Evolutionary conservation across 352 stramenopile genomes (phyloP).

Genomic region (Pythium aphanidermatum): DNA sequence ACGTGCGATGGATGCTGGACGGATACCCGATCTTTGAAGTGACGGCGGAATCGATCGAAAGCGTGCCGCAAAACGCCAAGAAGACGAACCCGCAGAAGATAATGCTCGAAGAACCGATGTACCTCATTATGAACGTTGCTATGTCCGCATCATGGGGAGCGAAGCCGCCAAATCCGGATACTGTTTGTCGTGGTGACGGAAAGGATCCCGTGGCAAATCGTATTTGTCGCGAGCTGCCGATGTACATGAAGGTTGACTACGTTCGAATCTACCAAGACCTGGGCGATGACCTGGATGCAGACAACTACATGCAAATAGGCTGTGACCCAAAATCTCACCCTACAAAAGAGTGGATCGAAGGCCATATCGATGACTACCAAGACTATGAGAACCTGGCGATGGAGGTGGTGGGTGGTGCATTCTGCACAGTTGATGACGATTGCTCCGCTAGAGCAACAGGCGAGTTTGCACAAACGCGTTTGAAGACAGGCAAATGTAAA

Average conservation of each 20-base stretch:
- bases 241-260: slow-evolving; percentile 78
- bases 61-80: slow-evolving; percentile 34
- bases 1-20: slow-evolving; percentile 59
- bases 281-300: slow-evolving; percentile 23
- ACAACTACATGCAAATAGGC: slow-evolving; percentile 47
- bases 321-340: slow-evolving; percentile 52
- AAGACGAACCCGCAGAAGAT: slow-evolving; percentile 44
- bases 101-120: slow-evolving; percentile 89
- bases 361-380: slow-evolving; percentile 51
- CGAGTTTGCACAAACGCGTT: slow-evolving; percentile 9
- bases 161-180: slow-evolving; percentile 32
- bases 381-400: slow-evolving; percentile 47
- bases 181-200: slow-evolving; percentile 42
- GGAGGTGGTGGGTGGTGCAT: slow-evolving; percentile 37
- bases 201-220: slow-evolving; percentile 24
- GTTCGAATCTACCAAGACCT: slow-evolving; percentile 60
- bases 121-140: slow-evolving; percentile 91
- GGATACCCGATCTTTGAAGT: slow-evolving; percentile 47
- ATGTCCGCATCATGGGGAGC: slow-evolving; percentile 82
- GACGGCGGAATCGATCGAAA: slow-evolving; percentile 33
- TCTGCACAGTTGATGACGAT: slow-evolving; percentile 45
- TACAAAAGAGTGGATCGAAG: slow-evolving; percentile 59
- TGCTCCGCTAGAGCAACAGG: slow-evolving; percentile 33
- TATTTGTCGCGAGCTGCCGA: slow-evolving; percentile 65
- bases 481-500: slow-evolving; percentile 41